Base-by-base conservation (phyloP, 345 rosid genomes). In the Anastatica hierochuntica region DNA sequence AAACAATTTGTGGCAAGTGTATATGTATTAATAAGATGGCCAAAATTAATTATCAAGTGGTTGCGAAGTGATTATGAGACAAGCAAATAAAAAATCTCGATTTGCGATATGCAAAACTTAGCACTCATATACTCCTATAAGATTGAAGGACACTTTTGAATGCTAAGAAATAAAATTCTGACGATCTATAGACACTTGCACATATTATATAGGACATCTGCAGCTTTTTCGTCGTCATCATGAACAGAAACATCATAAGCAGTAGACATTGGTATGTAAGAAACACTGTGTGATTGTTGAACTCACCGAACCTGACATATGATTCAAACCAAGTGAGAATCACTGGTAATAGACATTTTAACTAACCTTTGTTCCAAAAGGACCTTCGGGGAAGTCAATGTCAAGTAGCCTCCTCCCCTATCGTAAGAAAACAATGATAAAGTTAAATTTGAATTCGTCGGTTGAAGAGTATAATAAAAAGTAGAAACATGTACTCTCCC, bases 321-420 rank as follows among this genome's bases (percentile, higher is more conserved):
- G 24, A 21, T 21, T 21, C 24, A 21, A 21, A 21, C 5, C 24
- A 21, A 21, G 24, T 21, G 24, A 21, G 24, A 2, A 21, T 35
- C 15, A 2, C 5, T 21, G 41, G 49, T 45, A 37, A 27, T 7
- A 47, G 13, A 42, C 53, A 16, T n/a, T 5, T 12, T 14, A 42
- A 69, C 88, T 24, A 45, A 88, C 98, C 94, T 88, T 88, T 4
- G 94, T 92, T 59, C 98, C 96, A 49, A 88, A 92, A 41, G 96
- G 96, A 68, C 98, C 90, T 6, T 34, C 73, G 0, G 96, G 95
- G 53, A 49, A 34, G 76, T 92, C 46, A 26, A 81, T 78, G 17
- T 88, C 94, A 41, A 85, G 88, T 52, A 88, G 11, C 16, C 73
- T 63, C 73, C 46, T 88, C 40, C 98, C 98, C 96, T 92, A 44